Conservation (phyloP, 805 yeast genomes). For the Scheffersomyces stipitis region DNA sequence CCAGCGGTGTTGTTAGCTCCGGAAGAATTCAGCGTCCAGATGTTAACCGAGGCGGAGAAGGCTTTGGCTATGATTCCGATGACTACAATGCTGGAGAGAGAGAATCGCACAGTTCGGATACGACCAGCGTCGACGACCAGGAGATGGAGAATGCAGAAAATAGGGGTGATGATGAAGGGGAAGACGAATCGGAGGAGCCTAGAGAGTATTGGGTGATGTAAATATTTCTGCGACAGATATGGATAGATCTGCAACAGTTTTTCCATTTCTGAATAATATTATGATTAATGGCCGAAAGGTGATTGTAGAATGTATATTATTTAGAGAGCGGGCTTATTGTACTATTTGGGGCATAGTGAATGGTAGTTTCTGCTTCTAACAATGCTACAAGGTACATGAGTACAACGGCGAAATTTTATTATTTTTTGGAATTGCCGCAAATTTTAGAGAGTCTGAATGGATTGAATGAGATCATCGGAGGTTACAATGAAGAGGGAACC, state of each 20-base stretch:
- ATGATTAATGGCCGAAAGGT: background rate
- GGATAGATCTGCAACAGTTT: background rate
- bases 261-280: background rate
- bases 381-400: too few species aligned
- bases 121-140: conserved; percentile 9
- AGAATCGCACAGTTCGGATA: conserved; percentile 1
- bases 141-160: conserved; percentile 8
- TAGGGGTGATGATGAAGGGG: conserved; percentile 16
- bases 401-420: too few species aligned
- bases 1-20: background rate
- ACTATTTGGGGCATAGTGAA: too few species aligned
- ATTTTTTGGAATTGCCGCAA: too few species aligned
- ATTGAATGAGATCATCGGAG: too few species aligned
- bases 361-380: too few species aligned
- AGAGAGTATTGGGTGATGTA: conserved; percentile 9
- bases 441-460: too few species aligned
- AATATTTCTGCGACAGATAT: background rate
- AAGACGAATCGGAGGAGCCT: conserved; percentile 6
- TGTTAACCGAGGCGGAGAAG: conserved; percentile 31
- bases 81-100: conserved; percentile 16
- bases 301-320: background rate
- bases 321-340: too few species aligned
- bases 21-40: conserved; percentile 6
- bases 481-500: too few species aligned
- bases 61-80: conserved; percentile 28